Percentiles rank a stretch among this genome's conserved stretches.
Conservation (phyloP, 108 stramenopile genomes). For the Nitzschia putrida region DNA sequence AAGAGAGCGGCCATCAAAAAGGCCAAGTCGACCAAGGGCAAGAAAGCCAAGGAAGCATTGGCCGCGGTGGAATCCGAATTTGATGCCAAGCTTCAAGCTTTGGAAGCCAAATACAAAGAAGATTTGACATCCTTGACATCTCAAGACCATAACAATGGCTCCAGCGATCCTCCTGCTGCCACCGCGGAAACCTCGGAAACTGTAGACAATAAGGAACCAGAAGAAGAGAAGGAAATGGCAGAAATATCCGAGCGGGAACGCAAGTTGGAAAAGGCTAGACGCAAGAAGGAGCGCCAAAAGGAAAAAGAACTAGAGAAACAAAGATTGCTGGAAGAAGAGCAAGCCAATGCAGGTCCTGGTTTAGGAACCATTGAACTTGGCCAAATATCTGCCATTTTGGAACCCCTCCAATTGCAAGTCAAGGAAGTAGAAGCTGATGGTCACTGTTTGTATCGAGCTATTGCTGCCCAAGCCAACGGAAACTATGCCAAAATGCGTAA, state of each 20-base stretch:
- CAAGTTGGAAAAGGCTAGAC: constrained; percentile 64
- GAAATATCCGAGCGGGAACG: constrained; percentile 28
- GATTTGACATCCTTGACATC: constrained; percentile 9
- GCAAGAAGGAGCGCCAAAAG: constrained; percentile 58
- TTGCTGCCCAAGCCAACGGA: constrained; percentile 68
- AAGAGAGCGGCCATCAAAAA: constrained; percentile 79
- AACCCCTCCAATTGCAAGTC: constrained; percentile 55
- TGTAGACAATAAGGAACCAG: constrained; percentile 17
- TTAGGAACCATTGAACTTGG: constrained; percentile 65
- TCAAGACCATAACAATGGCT: not conserved
- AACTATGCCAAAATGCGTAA: constrained; percentile 48
- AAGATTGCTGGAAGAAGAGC: constrained; percentile 52
- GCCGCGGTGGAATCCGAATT: constrained; percentile 37
- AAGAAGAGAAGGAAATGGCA: not conserved
- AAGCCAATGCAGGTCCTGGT: constrained; percentile 64
- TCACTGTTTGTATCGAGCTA: constrained; percentile 94
- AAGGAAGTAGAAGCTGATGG: constrained; percentile 92
- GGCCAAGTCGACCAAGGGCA: constrained; percentile 67
- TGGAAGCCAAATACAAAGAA: constrained; percentile 12
- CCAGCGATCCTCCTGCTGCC: not conserved
- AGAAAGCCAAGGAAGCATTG: constrained; percentile 76
- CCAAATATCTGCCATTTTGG: constrained; percentile 49
- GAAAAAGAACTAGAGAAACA: constrained; percentile 57
- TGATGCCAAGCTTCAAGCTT: constrained; percentile 16
- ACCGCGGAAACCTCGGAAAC: not conserved